A percentile compares a stretch with the other conserved stretches of the same genome.
Evolutionary conservation across 306 rosid species (phyloP).

Genomic region (Fragaria vesca): DNA sequence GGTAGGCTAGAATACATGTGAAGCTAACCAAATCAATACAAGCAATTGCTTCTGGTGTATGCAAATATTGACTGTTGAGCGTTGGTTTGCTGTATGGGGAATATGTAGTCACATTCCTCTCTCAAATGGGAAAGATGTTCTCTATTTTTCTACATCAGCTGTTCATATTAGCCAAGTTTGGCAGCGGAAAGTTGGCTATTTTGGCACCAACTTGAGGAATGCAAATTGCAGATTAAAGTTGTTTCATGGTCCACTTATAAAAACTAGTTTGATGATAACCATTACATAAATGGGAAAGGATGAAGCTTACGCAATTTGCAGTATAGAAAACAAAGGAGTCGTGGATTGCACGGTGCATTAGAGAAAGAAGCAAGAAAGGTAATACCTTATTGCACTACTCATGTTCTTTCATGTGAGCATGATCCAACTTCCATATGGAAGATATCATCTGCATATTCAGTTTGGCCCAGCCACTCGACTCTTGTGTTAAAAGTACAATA

Average conservation of each 20-base stretch:
- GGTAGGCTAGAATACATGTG: not conserved
- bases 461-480: not conserved
- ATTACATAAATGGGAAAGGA: not conserved
- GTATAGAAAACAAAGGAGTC: slow-evolving; percentile 4
- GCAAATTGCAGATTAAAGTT: not conserved
- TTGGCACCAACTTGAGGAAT: not conserved
- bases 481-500: not conserved
- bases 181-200: not conserved
- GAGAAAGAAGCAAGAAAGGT: slow-evolving; percentile 3
- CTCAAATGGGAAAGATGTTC: not conserved
- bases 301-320: not conserved
- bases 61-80: not conserved
- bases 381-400: not conserved
- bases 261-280: not conserved
- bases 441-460: not conserved
- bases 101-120: not conserved
- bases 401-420: slow-evolving; percentile 40
- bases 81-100: not conserved
- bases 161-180: not conserved
- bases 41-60: not conserved
- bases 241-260: not conserved
- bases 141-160: not conserved
- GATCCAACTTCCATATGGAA: slow-evolving; percentile 22
- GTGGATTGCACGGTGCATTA: slow-evolving; percentile 22
- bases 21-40: not conserved